Base-by-base conservation (phyloP, 129 eudicot species). In the Flaveria linearis region DNA sequence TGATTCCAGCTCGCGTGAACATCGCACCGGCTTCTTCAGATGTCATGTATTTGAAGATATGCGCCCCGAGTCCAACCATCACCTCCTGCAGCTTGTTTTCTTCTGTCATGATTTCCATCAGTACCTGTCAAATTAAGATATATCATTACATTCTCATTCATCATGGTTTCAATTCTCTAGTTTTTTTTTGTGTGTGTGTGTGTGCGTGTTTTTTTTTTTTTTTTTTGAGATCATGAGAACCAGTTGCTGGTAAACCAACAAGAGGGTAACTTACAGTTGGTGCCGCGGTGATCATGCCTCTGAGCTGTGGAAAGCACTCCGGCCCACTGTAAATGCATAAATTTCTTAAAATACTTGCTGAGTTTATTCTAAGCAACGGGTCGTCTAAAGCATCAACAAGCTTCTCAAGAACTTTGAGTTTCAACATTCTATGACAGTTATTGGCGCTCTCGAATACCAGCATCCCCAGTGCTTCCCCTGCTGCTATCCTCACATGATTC, bases 391-490 rank as follows among this genome's bases (percentile, higher is more conserved):
- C 96, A 30, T 72, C 70, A 22, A 89, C 88, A 70, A 95, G 92
- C 80, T 83, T 76, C 56, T 71, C 87, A 16, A 70, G 58, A 0
- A 82, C 77, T 18, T 78, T 71, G 51, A 89, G 33, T 56, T 82
- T 86, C 71, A 91, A 70, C 17, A 95, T 83, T 2, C 92, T 60
- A 1, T 56, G 81, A 70, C 94, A 95, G 11, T 85, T 89, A 12
- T 75, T 72, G 43, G 73, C 61, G 82, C 99, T 89, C 58, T 89
- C 93, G 25, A 89, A 79, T 42, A 87, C 96, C 70, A 94, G 79
- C 99, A 94, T 91, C 10, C 88, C 88, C 0, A 94, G 67, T 20
- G 97, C 96, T 82, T 91, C 97, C n/a, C 99, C 99, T 13, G 97
- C 93, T n/a, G 88, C 91, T 46, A 69, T 78, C 60, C 87, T 89